Evolutionary conservation across 371 early-diverging fungal genomes (phyloP).

Genomic region (Mucor piriformis): DNA sequence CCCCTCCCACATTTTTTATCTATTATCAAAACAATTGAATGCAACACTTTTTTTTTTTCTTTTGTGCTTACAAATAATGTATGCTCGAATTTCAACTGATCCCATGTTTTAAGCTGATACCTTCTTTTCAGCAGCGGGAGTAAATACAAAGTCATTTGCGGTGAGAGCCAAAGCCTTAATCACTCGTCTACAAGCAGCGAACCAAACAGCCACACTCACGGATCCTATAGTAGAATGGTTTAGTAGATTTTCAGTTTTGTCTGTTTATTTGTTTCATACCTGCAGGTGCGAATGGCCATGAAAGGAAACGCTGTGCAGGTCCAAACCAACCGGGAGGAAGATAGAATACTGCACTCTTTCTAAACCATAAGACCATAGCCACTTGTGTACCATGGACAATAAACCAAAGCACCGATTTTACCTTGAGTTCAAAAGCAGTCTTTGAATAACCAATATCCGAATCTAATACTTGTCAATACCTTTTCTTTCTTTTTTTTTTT

Average conservation of each 20-base stretch:
- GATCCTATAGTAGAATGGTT: constrained; percentile 53
- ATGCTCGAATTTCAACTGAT: too few species aligned
- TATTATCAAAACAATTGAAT: too few species aligned
- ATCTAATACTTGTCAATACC: constrained; percentile 32
- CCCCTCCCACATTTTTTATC: too few species aligned
- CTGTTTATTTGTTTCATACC: constrained; percentile 43
- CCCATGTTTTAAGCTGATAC: too few species aligned
- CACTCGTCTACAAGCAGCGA: constrained; percentile 68
- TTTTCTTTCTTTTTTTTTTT: background rate
- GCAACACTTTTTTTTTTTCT: background rate
- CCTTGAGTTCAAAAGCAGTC: constrained; percentile 78
- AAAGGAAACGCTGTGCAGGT: constrained; percentile 70
- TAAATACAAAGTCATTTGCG: constrained; percentile 39
- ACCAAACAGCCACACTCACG: constrained; percentile 75
- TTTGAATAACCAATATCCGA: constrained; percentile 66
- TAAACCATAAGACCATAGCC: constrained; percentile 68
- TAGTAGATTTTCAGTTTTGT: background rate
- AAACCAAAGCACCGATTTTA: constrained; percentile 74
- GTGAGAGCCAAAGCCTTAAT: constrained; percentile 40
- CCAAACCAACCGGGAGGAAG: constrained; percentile 86
- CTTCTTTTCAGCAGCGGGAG: constrained; percentile 23
- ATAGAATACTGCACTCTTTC: constrained; percentile 78
- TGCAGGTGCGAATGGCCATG: constrained; percentile 81
- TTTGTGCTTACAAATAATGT: background rate
- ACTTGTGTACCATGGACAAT: constrained; percentile 74